Percentiles rank a stretch among this genome's conserved stretches.
phyloP scores from a whole-genome alignment of 2,329 filamentous ascomycete genomes.

The Fusarium coffeatum region DNA sequence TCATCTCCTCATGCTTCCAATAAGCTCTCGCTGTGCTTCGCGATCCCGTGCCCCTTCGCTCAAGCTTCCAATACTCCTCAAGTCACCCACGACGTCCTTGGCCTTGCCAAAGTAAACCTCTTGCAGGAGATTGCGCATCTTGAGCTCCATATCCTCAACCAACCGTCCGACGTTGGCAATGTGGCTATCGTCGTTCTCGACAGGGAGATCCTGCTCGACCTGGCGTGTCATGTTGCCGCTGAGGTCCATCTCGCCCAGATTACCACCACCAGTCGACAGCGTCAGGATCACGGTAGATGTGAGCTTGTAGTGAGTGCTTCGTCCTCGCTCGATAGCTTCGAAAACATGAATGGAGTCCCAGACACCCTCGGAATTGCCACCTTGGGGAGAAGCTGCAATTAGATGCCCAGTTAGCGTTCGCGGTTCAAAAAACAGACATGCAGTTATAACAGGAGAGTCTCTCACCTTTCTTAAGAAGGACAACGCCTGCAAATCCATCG shows the following conservation, averaged over 20 bases:
- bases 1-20: conserved; percentile 69
- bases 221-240: conserved; percentile 98
- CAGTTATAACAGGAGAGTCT: not conserved
- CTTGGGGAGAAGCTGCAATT: conserved; percentile 70
- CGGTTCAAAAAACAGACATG: not conserved
- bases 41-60: conserved; percentile 87
- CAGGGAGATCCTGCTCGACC: conserved; percentile 89
- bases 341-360: conserved; percentile 99
- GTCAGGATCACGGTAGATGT: conserved; percentile 96
- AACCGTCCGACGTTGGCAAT: conserved; percentile 94
- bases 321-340: conserved; percentile 91
- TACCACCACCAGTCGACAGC: conserved; percentile 70
- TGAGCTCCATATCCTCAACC: conserved; percentile 99
- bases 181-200: conserved; percentile 91
- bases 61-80: conserved; percentile 86
- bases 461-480: conserved; percentile 92
- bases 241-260: conserved; percentile 87
- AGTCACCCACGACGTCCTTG: conserved; percentile 95
- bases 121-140: conserved; percentile 98
- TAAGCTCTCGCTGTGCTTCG: conserved; percentile 89
- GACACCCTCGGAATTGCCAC: conserved; percentile 76
- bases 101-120: conserved; percentile 99
- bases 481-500: conserved; percentile 96
- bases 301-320: conserved; percentile 95
- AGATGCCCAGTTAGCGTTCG: conserved; percentile 22